Evolutionary conservation across 1,284 basidiomycete genomes (phyloP), one percentile per base, ranked within the genome.

Genomic region (Trichosporon inkin): DNA sequence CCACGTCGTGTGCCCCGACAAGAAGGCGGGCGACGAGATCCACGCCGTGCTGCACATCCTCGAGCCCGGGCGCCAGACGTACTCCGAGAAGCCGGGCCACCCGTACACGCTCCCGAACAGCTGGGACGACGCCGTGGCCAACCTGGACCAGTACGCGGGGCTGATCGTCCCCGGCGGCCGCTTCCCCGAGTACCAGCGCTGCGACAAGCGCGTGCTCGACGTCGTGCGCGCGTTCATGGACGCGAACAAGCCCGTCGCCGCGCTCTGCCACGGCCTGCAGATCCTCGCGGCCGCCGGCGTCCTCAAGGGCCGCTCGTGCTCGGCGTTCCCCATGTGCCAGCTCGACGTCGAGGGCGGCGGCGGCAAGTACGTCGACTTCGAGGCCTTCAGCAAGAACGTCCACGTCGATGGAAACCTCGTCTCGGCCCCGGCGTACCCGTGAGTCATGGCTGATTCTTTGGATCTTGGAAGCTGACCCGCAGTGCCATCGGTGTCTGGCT

Each of bases 261-360:
- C 63, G 4, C 57, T 64, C 32, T 64, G 63, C 60, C 63, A 64
- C 57, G 63, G 63, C 10, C 55, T 64, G 16, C 63, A 64, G 63
- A 60, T 64, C 35, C 60, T 64, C 47, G 51, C 60, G 2, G 63
- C 63, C 17, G 63, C 63, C 3, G 60, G 60, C 41, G 63, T 64
- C 3, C 60, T 64, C 47, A 59, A 60, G 53, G 63, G 57, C 44
- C 63, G 63, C 55, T 39, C 41, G 47, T 64, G 62, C 59, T 59
- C 57, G 1, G 62, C 62, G 6, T 64, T 64, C 57, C 62, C 62
- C 6, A 64, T 64, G 62, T 64, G 62, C 59, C 53, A 64, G 62
- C 62, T 64, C 44, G 62, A 64, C 16, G 62, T 64, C 52, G 62
- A 64, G 60, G 59, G 40, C 14, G 62, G 56, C n/a, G 62, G 62